These are phyloP conservation scores for Albifimbria verrucaria DNA, from an alignment of 2,329 filamentous ascomycete species.

Conservation along the genomic window DNA sequence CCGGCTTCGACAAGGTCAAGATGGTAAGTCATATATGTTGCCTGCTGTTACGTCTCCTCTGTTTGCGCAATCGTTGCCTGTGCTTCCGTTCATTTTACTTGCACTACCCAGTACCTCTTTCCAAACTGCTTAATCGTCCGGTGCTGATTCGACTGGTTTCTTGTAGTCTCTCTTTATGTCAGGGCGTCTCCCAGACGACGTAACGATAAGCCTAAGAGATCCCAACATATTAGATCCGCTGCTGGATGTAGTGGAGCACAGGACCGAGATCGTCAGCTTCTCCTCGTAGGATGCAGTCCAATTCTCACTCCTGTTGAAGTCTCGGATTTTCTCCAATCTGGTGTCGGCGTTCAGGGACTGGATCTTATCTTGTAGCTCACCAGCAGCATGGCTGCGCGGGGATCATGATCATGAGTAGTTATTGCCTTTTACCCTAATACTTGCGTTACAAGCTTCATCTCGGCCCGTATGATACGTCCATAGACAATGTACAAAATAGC, in stretches of 20 bases:
- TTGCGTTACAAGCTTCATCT: too few relatives aligned
- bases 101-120: too few relatives aligned
- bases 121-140: too few relatives aligned
- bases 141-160: not conserved
- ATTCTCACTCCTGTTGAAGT: too few relatives aligned
- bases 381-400: not conserved
- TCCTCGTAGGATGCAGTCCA: not conserved
- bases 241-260: slow-evolving; percentile 67
- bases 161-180: slow-evolving; percentile 45
- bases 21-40: slow-evolving; percentile 48
- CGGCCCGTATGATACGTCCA: too few relatives aligned
- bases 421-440: too few relatives aligned
- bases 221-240: slow-evolving; percentile 70
- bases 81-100: not conserved
- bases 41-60: not conserved
- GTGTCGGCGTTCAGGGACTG: not conserved
- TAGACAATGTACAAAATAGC: not conserved
- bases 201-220: slow-evolving; percentile 74
- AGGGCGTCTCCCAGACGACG: slow-evolving; percentile 62
- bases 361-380: not conserved
- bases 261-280: slow-evolving; percentile 47
- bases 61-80: not conserved
- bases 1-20: slow-evolving; percentile 72
- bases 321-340: not conserved
- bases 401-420: not conserved